Evolutionary conservation across 148 eudicot species (phyloP).

Genomic region (Linanthus parryae): DNA sequence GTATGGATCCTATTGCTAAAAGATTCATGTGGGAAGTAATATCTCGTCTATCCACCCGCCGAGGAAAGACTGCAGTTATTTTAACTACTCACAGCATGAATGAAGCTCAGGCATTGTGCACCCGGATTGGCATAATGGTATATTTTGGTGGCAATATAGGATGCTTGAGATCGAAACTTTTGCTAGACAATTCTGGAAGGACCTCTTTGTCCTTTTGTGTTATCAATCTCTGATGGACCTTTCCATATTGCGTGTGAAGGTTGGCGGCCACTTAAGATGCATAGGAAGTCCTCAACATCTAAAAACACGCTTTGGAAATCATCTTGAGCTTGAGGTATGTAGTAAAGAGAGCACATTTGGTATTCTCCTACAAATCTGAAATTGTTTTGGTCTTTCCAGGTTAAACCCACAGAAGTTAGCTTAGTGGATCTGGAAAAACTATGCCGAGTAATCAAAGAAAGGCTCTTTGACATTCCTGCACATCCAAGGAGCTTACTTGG

Average conservation of each 20-base stretch:
- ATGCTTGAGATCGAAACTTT: constrained; percentile 1
- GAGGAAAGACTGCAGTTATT: constrained; percentile 94
- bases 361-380: not conserved
- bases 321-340: constrained; percentile 94
- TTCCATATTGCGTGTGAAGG: constrained; percentile 29
- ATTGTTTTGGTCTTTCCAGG: constrained; percentile 32
- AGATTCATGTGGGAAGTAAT: constrained; percentile 99
- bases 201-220: not conserved
- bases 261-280: constrained; percentile 84
- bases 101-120: constrained; percentile 98
- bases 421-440: constrained; percentile 54
- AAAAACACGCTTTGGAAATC: constrained; percentile 94
- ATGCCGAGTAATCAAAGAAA: constrained; percentile 64
- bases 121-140: constrained; percentile 98
- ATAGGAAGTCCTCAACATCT: constrained; percentile 97
- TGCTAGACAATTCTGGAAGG: not conserved
- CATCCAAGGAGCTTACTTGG: constrained; percentile 63
- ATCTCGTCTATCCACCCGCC: constrained; percentile 84
- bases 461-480: constrained; percentile 54
- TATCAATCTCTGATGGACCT: not conserved
- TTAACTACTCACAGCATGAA: constrained; percentile 98
- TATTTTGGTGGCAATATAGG: not conserved
- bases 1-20: constrained; percentile 99
- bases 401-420: constrained; percentile 85
- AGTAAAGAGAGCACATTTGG: not conserved